Evolutionary conservation across 768 basidiomycete species (phyloP).

Genomic region (Xerocomellus amylosporus): DNA sequence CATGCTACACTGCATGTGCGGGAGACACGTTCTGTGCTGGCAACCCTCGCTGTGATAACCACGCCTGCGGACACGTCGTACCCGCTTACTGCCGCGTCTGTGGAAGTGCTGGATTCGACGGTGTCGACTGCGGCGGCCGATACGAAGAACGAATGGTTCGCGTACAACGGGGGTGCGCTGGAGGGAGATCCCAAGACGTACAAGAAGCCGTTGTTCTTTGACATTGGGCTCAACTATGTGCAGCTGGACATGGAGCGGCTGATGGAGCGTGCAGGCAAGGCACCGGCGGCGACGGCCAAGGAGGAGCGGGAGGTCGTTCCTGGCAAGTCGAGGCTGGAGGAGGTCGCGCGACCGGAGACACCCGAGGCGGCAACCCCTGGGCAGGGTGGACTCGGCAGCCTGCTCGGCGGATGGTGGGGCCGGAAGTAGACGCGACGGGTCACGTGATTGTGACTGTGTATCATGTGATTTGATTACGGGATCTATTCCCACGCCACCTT

Average conservation of each 20-base stretch:
- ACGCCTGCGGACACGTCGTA: constrained; percentile 46
- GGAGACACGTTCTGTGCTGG: constrained; percentile 57
- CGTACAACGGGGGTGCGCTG: constrained; percentile 65
- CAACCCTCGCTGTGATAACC: constrained; percentile 45
- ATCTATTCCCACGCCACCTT: constrained; percentile 23
- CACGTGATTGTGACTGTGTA: constrained; percentile 3
- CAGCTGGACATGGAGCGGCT: constrained; percentile 81
- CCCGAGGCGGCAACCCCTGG: constrained; percentile 46
- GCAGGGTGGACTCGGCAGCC: constrained; percentile 56
- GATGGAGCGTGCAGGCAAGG: constrained; percentile 66
- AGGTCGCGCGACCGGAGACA: constrained; percentile 43
- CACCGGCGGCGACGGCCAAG: constrained; percentile 17
- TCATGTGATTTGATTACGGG: constrained; percentile 16
- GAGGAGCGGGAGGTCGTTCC: constrained; percentile 20
- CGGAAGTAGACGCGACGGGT: constrained; percentile 13
- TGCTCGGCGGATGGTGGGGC: constrained; percentile 87
- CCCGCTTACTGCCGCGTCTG: constrained; percentile 42
- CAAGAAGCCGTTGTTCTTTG: constrained; percentile 90
- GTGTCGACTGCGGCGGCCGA: constrained; percentile 46
- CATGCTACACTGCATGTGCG: constrained; percentile 72
- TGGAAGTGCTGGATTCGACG: constrained; percentile 52
- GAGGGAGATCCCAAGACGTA: constrained; percentile 45
- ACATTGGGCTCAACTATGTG: constrained; percentile 91
- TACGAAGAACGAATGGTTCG: constrained; percentile 76
- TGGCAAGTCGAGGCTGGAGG: constrained; percentile 57